These are phyloP conservation scores for Mortierella hygrophila DNA, from an alignment of 192 early-diverging fungal genomes.

Conservation along the genomic window DNA sequence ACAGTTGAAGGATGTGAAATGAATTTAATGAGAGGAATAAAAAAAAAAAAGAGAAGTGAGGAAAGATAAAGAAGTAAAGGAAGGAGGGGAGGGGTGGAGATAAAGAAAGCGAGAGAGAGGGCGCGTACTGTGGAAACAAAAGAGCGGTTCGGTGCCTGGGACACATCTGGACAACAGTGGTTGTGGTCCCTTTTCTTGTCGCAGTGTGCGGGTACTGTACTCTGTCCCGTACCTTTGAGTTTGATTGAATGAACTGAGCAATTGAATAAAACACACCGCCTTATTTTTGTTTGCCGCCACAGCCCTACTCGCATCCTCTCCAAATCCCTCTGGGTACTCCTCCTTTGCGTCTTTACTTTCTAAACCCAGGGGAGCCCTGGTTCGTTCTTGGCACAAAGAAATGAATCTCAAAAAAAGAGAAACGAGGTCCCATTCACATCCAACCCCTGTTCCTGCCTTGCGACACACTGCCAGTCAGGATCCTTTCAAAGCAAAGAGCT, in stretches of 20 bases:
- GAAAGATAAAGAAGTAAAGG: neutral
- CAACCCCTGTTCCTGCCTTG: neutral
- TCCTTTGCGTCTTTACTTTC: neutral
- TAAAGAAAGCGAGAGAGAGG: neutral
- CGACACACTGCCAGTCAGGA: constrained; percentile 5
- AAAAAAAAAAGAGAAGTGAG: constrained; percentile 1
- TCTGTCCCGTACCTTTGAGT: no score
- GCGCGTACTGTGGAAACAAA: neutral
- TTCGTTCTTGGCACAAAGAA: neutral
- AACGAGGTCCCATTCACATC: no score
- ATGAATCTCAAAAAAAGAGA: neutral
- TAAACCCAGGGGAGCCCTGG: neutral
- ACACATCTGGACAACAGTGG: no score
- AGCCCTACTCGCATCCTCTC: neutral
- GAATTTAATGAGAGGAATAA: neutral
- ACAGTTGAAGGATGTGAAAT: no score
- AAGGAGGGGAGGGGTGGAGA: neutral
- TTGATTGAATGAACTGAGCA: no score
- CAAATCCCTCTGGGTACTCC: no score
- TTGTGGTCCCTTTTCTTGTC: no score
- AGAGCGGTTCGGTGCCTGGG: neutral
- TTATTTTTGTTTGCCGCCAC: neutral
- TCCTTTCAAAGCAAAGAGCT: neutral
- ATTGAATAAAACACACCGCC: no score
- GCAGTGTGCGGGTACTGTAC: no score